Conservation (phyloP, 2,329 filamentous ascomycete genomes). For the Colletotrichum sp. region DNA sequence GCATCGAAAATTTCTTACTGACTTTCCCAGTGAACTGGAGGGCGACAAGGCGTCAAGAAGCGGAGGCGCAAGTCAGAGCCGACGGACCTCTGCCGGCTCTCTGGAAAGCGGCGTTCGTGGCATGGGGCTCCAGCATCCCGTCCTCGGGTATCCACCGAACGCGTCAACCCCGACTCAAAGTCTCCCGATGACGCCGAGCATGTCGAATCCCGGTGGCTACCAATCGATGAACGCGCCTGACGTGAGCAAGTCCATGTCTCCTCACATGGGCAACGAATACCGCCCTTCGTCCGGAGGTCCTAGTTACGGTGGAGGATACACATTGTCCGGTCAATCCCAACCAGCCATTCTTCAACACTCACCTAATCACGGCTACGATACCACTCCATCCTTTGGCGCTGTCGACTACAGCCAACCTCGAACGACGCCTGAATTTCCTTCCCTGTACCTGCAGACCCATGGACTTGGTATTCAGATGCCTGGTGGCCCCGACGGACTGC, state of each 20-base stretch:
- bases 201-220: slow-evolving; percentile 4
- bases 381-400: slow-evolving; percentile 1
- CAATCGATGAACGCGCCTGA: slow-evolving; percentile 8
- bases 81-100: slow-evolving; percentile 19
- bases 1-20: neutral
- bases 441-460: slow-evolving; percentile 16
- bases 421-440: slow-evolving; percentile 14
- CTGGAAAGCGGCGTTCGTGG: slow-evolving; percentile 8
- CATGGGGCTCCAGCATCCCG: slow-evolving; percentile 1
- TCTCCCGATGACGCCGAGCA: slow-evolving; percentile 18
- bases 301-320: slow-evolving; percentile 15
- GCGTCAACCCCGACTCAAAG: neutral
- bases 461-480: slow-evolving; percentile 15
- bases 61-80: slow-evolving; percentile 6
- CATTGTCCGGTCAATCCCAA: slow-evolving; percentile 7
- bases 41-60: slow-evolving; percentile 17
- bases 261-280: slow-evolving; percentile 19
- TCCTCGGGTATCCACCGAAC: slow-evolving; percentile 14
- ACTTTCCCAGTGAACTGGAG: slow-evolving; percentile 18
- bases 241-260: slow-evolving; percentile 16
- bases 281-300: slow-evolving; percentile 12
- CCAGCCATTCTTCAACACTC: slow-evolving; percentile 10
- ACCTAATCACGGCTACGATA: neutral
- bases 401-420: slow-evolving; percentile 20
- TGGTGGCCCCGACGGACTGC: neutral